Percentiles rank a stretch among this genome's conserved stretches.
Conservation (phyloP, 345 rosid genomes). For the Anastatica hierochuntica region DNA sequence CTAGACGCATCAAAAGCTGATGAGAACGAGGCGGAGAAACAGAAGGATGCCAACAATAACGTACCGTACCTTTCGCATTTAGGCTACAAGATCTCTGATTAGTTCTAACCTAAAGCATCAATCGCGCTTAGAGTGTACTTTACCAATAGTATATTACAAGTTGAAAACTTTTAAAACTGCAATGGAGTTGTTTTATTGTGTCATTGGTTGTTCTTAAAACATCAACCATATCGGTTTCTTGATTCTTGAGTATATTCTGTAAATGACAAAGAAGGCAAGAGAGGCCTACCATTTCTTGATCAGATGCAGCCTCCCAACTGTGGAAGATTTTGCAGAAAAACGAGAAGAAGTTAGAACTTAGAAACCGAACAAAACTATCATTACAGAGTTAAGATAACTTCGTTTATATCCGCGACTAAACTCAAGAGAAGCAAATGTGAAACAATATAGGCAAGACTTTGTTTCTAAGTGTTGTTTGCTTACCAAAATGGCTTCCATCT, state of each 20-base stretch:
- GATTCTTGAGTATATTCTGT: conserved; percentile 16
- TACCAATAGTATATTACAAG: no score
- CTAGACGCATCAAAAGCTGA: conserved; percentile 11
- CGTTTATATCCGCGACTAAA: no score
- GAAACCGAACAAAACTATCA: not conserved
- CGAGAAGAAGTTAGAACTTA: conserved; percentile 4
- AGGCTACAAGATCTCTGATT: conserved; percentile 19
- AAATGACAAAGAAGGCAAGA: conserved; percentile 1
- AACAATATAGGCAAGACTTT: not conserved
- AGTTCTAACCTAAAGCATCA: no score
- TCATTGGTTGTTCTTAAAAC: no score
- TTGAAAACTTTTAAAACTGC: not conserved
- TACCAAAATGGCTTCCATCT: conserved; percentile 83
- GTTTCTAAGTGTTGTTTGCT: no score
- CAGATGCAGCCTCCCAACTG: conserved; percentile 72
- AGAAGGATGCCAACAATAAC: not conserved
- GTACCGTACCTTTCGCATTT: conserved; percentile 12
- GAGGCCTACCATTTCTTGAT: conserved; percentile 22
- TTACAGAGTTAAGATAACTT: not conserved
- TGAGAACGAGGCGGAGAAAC: conserved; percentile 12
- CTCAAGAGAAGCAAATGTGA: not conserved
- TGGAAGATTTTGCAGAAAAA: not conserved
- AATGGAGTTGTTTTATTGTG: conserved; percentile 2
- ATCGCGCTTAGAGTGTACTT: no score
- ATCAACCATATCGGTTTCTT: conserved; percentile 17